Conservation (phyloP, 2,329 filamentous ascomycete genomes). For the Paramyrothecium roridum region DNA sequence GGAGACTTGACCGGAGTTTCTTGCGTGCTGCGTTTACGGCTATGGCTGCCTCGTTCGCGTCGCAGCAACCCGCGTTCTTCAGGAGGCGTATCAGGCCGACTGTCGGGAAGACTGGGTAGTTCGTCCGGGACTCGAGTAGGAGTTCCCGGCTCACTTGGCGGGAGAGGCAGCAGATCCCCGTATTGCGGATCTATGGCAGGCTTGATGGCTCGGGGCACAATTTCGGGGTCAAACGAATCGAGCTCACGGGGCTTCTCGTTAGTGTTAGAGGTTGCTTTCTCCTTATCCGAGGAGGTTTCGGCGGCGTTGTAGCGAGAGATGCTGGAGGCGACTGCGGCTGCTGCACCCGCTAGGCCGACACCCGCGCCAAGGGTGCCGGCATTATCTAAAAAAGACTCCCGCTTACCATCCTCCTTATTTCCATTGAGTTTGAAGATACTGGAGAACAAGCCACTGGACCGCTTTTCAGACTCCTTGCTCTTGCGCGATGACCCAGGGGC, state of each 20-base stretch:
- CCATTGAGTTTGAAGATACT: conserved; percentile 43
- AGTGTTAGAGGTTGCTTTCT: conserved; percentile 23
- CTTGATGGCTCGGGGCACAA: conserved; percentile 55
- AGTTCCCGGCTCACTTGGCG: conserved; percentile 55
- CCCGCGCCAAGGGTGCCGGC: conserved; percentile 68
- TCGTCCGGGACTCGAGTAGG: conserved; percentile 34
- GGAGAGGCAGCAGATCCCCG: conserved; percentile 61
- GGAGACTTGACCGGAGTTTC: conserved; percentile 48
- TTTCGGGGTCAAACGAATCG: conserved; percentile 53
- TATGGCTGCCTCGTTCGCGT: conserved; percentile 37
- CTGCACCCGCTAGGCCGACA: conserved; percentile 59
- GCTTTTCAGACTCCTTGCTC: conserved; percentile 35
- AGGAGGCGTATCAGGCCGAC: conserved; percentile 54
- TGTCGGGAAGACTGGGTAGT: conserved; percentile 56
- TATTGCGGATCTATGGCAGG: conserved; percentile 65
- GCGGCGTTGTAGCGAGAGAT: conserved; percentile 42
- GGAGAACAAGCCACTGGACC: conserved; percentile 43
- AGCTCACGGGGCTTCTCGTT: conserved; percentile 17
- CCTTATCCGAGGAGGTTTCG: conserved; percentile 37
- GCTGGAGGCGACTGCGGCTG: conserved; percentile 35
- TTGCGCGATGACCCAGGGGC: conserved; percentile 27
- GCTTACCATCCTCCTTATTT: conserved; percentile 34
- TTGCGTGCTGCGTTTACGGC: conserved; percentile 45
- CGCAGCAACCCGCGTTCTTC: conserved; percentile 37
- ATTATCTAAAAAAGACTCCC: conserved; percentile 69